A percentile compares a stretch with the other conserved stretches of the same genome.
phyloP scores from a whole-genome alignment of 805 yeast genomes.

The Tetrapisispora fleetii region DNA sequence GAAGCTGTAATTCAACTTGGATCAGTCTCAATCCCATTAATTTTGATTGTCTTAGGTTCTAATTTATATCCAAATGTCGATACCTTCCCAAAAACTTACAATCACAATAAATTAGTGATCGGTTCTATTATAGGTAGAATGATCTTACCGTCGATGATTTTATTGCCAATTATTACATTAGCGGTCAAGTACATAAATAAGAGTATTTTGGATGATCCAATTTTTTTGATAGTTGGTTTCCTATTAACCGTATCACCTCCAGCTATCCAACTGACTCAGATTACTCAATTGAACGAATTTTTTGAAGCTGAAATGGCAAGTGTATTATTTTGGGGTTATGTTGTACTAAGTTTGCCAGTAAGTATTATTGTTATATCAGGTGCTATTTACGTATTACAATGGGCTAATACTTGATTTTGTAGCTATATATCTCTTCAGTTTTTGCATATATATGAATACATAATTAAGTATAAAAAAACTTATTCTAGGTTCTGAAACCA shows the following conservation, averaged over 20 bases:
- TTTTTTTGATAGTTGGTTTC: slow-evolving; percentile 66
- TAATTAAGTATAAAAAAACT: neutral
- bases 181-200: slow-evolving; percentile 54
- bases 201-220: slow-evolving; percentile 72
- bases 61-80: slow-evolving; percentile 62
- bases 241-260: slow-evolving; percentile 73
- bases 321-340: slow-evolving; percentile 75
- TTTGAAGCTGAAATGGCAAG: slow-evolving; percentile 79
- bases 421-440: too few species aligned
- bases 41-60: slow-evolving; percentile 69
- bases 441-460: neutral
- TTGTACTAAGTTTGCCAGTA: slow-evolving; percentile 62
- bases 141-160: slow-evolving; percentile 62
- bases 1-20: slow-evolving; percentile 58
- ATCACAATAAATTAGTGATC: slow-evolving; percentile 51
- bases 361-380: slow-evolving; percentile 64
- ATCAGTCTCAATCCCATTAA: slow-evolving; percentile 66
- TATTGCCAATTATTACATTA: slow-evolving; percentile 57
- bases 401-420: slow-evolving; percentile 26
- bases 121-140: slow-evolving; percentile 68
- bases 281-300: slow-evolving; percentile 64
- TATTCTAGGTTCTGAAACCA: too few species aligned
- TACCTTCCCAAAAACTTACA: slow-evolving; percentile 53
- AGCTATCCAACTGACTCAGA: slow-evolving; percentile 74
- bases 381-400: slow-evolving; percentile 40